Percentiles rank a stretch among this genome's conserved stretches.
phyloP scores from a whole-genome alignment of 2,329 filamentous ascomycete genomes.

The Verticillium alfalfae region DNA sequence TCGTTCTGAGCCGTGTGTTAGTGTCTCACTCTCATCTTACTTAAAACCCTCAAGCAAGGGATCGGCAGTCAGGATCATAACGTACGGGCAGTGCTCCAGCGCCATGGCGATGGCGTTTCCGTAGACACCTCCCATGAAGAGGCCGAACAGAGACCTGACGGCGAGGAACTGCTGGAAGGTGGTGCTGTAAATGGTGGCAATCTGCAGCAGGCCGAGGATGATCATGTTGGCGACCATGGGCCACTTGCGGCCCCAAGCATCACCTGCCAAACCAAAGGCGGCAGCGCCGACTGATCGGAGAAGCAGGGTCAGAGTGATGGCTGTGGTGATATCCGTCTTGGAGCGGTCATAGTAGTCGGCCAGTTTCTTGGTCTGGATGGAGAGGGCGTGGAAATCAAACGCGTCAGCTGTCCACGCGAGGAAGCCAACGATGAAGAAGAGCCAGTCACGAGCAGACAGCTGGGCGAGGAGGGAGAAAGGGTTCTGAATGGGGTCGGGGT shows the following conservation, averaged over 20 bases:
- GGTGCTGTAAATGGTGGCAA: conserved; percentile 70
- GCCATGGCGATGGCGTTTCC: conserved; percentile 76
- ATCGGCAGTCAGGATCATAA: conserved; percentile 7
- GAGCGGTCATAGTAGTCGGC: conserved; percentile 41
- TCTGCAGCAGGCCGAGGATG: conserved; percentile 59
- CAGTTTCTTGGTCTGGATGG: conserved; percentile 71
- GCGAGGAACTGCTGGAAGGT: conserved; percentile 73
- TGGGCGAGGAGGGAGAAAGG: conserved; percentile 63
- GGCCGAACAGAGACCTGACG: conserved; percentile 66
- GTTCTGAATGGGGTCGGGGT: conserved; percentile 61
- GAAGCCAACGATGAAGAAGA: conserved; percentile 72
- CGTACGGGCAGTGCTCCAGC: conserved; percentile 64
- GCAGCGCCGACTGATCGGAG: conserved; percentile 71
- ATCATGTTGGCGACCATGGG: conserved; percentile 80
- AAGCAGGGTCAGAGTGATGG: conserved; percentile 70
- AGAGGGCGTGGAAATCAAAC: conserved; percentile 78
- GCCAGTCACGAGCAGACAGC: conserved; percentile 62
- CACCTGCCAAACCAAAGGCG: conserved; percentile 69
- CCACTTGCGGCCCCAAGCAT: conserved; percentile 78
- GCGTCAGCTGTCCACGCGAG: conserved; percentile 75
- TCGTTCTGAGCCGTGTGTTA: conserved; percentile 29
- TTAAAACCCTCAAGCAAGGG: background rate
- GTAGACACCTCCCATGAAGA: conserved; percentile 79
- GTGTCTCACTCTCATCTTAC: conserved; percentile 3
- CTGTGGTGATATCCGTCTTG: conserved; percentile 65